A percentile compares a stretch with the other conserved stretches of the same genome.
Evolutionary conservation across 345 rosid genomes (phyloP).

Genomic region (Euphorbia pulcherrima): DNA sequence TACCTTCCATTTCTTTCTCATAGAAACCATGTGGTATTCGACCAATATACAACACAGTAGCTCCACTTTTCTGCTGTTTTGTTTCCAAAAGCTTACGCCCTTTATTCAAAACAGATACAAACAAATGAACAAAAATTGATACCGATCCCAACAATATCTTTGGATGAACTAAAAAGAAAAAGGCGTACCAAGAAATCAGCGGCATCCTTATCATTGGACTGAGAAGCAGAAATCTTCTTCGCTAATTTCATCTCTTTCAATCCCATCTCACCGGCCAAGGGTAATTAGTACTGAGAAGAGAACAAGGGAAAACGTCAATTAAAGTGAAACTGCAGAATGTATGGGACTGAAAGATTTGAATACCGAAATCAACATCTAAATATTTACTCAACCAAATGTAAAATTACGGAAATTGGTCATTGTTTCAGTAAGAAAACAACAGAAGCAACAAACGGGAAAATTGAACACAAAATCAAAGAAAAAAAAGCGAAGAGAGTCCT

Average conservation of each 20-base stretch:
- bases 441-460: too few relatives aligned
- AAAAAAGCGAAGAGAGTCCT: too few relatives aligned
- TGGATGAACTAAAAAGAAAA: background rate
- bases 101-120: conserved; percentile 22
- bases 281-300: background rate
- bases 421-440: too few relatives aligned
- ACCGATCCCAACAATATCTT: background rate
- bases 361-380: too few relatives aligned
- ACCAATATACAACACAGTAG: conserved; percentile 75
- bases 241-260: conserved; percentile 66
- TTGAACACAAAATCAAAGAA: too few relatives aligned
- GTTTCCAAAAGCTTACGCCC: conserved; percentile 45
- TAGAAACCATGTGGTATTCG: conserved; percentile 92
- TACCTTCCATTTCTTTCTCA: conserved; percentile 85
- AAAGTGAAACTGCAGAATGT: too few relatives aligned
- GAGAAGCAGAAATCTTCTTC: conserved; percentile 45
- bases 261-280: conserved; percentile 47
- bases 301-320: too few relatives aligned
- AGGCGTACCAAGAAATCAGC: conserved; percentile 68
- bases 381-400: too few relatives aligned
- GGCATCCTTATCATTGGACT: conserved; percentile 27
- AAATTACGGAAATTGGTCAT: too few relatives aligned
- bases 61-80: conserved; percentile 34
- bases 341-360: too few relatives aligned
- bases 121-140: background rate